A percentile compares a stretch with the other conserved stretches of the same genome.
These are phyloP conservation scores for Lactarius psammicola DNA, from an alignment of 768 basidiomycete species.

Conservation along the genomic window DNA sequence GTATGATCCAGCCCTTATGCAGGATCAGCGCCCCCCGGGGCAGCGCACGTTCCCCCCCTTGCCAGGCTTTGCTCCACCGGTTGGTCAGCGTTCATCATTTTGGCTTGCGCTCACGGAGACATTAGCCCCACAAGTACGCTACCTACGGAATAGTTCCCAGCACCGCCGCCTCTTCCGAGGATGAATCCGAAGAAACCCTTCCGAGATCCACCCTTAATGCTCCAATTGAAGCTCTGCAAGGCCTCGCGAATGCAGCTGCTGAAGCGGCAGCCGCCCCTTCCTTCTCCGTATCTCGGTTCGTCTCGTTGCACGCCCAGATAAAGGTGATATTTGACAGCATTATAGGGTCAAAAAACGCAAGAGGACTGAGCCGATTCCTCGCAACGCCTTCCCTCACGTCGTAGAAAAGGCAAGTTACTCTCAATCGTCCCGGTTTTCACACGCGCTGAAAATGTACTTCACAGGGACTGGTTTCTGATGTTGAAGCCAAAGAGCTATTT, in stretches of 20 bases:
- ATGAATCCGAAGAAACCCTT: constrained; percentile 87
- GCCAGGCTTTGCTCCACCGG: constrained; percentile 89
- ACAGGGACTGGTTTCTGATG: constrained; percentile 81
- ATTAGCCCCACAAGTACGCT: constrained; percentile 83
- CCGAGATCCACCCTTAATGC: constrained; percentile 83
- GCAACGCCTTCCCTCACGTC: constrained; percentile 85
- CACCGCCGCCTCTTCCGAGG: constrained; percentile 82
- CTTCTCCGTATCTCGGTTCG: constrained; percentile 57
- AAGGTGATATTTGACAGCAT: background rate
- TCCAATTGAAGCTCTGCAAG: constrained; percentile 92
- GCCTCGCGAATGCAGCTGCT: constrained; percentile 91
- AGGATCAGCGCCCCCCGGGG: constrained; percentile 34
- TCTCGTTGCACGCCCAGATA: background rate
- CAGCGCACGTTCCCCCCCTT: constrained; percentile 70
- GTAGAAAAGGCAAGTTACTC: constrained; percentile 68
- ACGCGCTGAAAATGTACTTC: constrained; percentile 7
- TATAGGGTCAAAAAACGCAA: constrained; percentile 79
- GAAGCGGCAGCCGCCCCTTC: constrained; percentile 86
- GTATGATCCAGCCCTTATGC: constrained; percentile 34
- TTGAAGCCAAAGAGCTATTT: constrained; percentile 86
- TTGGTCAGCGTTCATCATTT: constrained; percentile 40
- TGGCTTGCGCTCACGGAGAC: constrained; percentile 25
- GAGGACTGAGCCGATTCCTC: constrained; percentile 76
- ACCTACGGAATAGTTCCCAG: constrained; percentile 88
- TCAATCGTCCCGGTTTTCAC: background rate